These are phyloP conservation scores for Fusarium avenaceum DNA, from an alignment of 2,329 filamentous ascomycete genomes.

Conservation along the genomic window DNA sequence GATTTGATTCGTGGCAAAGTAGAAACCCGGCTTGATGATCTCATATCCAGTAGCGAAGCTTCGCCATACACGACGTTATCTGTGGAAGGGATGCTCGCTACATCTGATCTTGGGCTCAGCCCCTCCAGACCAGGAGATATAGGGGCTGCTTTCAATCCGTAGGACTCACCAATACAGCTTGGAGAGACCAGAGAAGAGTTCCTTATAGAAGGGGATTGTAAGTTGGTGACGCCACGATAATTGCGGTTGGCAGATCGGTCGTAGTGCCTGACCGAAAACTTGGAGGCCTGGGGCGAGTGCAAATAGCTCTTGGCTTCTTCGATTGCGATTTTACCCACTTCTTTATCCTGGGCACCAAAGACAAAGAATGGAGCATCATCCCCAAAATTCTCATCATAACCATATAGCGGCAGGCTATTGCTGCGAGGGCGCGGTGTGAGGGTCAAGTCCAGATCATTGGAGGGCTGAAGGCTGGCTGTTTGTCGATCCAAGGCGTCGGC, in stretches of 20 bases:
- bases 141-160: constrained; percentile 38
- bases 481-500: constrained; percentile 70
- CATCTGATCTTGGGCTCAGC: constrained; percentile 53
- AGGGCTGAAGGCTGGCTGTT: constrained; percentile 67
- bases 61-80: constrained; percentile 58
- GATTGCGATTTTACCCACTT: constrained; percentile 39
- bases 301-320: constrained; percentile 34
- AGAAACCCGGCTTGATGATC: constrained; percentile 44
- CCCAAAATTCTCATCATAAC: constrained; percentile 59
- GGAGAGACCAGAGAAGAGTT: constrained; percentile 42
- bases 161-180: constrained; percentile 55
- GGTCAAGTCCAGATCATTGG: constrained; percentile 63
- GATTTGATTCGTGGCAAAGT: constrained; percentile 55
- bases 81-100: constrained; percentile 52
- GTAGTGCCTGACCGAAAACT: constrained; percentile 50
- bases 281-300: constrained; percentile 42
- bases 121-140: constrained; percentile 41
- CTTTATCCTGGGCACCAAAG: constrained; percentile 57
- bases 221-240: constrained; percentile 38
- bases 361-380: constrained; percentile 63
- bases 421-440: constrained; percentile 59
- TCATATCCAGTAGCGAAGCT: constrained; percentile 57
- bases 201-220: constrained; percentile 42
- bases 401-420: constrained; percentile 64
- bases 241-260: constrained; percentile 46